A percentile compares a stretch with the other conserved stretches of the same genome.
Evolutionary conservation across 2,329 filamentous ascomycete species (phyloP).

Genomic region (Dichotomopilus funicola): DNA sequence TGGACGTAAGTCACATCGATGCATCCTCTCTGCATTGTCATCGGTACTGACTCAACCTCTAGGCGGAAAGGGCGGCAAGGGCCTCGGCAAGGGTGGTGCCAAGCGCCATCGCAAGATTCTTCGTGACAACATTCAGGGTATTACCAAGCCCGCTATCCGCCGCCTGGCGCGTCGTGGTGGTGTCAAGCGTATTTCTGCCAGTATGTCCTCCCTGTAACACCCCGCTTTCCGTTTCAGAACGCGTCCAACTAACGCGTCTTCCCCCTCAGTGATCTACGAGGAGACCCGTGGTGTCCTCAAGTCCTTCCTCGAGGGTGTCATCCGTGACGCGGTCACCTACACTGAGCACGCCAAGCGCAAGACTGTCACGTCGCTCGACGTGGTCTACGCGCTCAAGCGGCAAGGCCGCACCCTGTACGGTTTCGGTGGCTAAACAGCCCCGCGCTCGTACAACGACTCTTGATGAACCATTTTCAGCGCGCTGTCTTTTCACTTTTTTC

Average conservation of each 20-base stretch:
- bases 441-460: neutral
- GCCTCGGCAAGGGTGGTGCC: constrained; percentile 95
- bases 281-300: constrained; percentile 72
- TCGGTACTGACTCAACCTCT: constrained; percentile 33
- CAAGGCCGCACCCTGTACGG: constrained; percentile 76
- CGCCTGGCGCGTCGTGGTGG: constrained; percentile 98
- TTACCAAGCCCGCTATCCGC: constrained; percentile 96
- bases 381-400: constrained; percentile 62
- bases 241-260: constrained; percentile 4
- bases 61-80: constrained; percentile 97
- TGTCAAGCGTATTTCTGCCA: constrained; percentile 99
- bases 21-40: constrained; percentile 7
- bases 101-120: constrained; percentile 99
- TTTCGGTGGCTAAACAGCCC: constrained; percentile 68
- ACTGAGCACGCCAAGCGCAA: constrained; percentile 77
- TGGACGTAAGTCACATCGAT: constrained; percentile 49
- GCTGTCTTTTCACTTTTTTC: constrained; percentile 4
- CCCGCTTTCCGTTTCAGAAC: neutral
- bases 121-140: constrained; percentile 99
- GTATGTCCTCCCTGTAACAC: constrained; percentile 42
- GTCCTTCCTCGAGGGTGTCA: constrained; percentile 71
- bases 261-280: constrained; percentile 62
- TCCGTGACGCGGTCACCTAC: constrained; percentile 71
- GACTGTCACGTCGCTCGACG: constrained; percentile 66
- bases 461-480: constrained; percentile 8